Conservation (phyloP, 169 alveolate species). For the Plasmodium falciparum region DNA sequence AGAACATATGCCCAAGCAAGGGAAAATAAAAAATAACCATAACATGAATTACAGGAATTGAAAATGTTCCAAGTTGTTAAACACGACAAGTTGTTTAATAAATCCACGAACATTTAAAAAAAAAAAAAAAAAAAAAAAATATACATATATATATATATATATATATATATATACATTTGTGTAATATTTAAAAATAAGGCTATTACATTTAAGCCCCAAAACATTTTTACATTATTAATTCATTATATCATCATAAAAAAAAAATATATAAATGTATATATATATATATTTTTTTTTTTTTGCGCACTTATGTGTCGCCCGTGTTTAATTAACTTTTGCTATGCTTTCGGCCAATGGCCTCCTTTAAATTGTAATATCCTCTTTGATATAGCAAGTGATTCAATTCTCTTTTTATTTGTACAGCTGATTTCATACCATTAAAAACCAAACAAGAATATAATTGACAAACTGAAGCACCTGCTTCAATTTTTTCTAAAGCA, state of each 20-base stretch:
- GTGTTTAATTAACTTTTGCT: background rate
- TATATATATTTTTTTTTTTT: background rate
- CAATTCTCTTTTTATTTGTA: slow-evolving; percentile 49
- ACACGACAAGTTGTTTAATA: too few relatives aligned
- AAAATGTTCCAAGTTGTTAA: too few relatives aligned
- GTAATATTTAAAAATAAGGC: too few relatives aligned
- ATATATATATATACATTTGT: background rate
- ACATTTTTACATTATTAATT: too few relatives aligned
- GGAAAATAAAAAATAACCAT: background rate
- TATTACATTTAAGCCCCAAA: too few relatives aligned
- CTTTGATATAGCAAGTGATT: slow-evolving; percentile 43
- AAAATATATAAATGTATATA: background rate
- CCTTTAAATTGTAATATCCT: slow-evolving; percentile 68
- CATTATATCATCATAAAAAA: background rate
- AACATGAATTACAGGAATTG: too few relatives aligned
- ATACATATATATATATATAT: background rate
- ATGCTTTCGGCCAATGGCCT: slow-evolving; percentile 60
- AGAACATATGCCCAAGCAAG: slow-evolving; percentile 62
- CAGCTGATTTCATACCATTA: slow-evolving; percentile 71
- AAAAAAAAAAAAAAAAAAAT: background rate
- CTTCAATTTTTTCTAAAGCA: slow-evolving; percentile 89
- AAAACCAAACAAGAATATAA: slow-evolving; percentile 87
- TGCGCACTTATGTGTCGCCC: background rate
- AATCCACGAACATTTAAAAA: too few relatives aligned
- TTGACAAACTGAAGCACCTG: slow-evolving; percentile 91